Evolutionary conservation across 2,329 filamentous ascomycete species (phyloP).

Genomic region (Xylariaceae sp.): DNA sequence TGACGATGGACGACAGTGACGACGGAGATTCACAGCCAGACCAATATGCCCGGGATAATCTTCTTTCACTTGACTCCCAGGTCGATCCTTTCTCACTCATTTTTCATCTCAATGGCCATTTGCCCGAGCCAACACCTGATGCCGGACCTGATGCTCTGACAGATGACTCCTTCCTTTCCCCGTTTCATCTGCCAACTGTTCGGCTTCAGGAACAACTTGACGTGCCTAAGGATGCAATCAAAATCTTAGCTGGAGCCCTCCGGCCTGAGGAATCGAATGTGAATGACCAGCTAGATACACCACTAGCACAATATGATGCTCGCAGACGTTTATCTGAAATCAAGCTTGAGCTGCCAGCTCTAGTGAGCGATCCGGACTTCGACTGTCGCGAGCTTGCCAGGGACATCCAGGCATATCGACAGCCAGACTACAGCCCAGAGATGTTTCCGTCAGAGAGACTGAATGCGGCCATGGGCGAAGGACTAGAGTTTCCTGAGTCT

Average conservation of each 20-base stretch:
- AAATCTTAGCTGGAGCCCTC: slow-evolving; percentile 16
- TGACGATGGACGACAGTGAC: slow-evolving; percentile 8
- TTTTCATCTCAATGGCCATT: slow-evolving; percentile 7
- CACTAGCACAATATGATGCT: slow-evolving; percentile 7
- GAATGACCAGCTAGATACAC: not conserved
- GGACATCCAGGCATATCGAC: slow-evolving; percentile 16
- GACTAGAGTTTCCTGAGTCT: slow-evolving; percentile 23
- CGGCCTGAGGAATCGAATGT: not conserved
- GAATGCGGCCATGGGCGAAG: slow-evolving; percentile 23
- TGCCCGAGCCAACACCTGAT: slow-evolving; percentile 5
- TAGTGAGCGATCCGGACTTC: slow-evolving; percentile 28
- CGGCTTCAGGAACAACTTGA: slow-evolving; percentile 20
- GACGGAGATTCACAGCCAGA: slow-evolving; percentile 13
- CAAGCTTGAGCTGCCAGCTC: slow-evolving; percentile 27
- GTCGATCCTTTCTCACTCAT: slow-evolving; percentile 18
- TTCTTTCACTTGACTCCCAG: slow-evolving; percentile 25
- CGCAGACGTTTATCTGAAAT: slow-evolving; percentile 9
- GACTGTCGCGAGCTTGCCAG: slow-evolving; percentile 24
- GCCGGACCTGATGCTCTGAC: slow-evolving; percentile 7
- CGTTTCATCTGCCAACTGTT: slow-evolving; percentile 18
- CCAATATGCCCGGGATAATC: slow-evolving; percentile 27
- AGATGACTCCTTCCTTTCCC: slow-evolving; percentile 19
- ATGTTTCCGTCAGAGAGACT: slow-evolving; percentile 28
- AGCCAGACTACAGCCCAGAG: slow-evolving; percentile 13
- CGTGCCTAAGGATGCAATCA: slow-evolving; percentile 17